Base-by-base conservation (phyloP, 768 basidiomycete genomes). In the Leccinum olivaceopallidum region DNA sequence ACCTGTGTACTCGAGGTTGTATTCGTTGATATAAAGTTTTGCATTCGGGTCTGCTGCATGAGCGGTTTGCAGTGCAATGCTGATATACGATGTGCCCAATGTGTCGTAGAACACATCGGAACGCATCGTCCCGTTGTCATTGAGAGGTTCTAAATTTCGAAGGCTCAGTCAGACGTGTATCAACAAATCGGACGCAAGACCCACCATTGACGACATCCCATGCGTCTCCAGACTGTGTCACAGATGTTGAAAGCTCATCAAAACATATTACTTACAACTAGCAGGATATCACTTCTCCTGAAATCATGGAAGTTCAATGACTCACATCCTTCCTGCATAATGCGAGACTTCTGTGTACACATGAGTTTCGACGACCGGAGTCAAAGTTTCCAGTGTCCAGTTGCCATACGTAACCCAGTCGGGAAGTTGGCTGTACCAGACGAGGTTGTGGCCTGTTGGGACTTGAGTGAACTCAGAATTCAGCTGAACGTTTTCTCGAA, bases 71-170 rank as follows among this genome's bases (percentile, higher is more conserved):
- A 87, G 77, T n/a, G 85, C 85, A 47, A 79, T 75, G 10, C 74
- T 67, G 57, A 87, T 79, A 71, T 78, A 86, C n/a, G 70, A 66
- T 6, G 77, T 73, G n/a, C 80, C 79, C 26, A 81, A 76, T 3
- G 79, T 80, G 62, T 78, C 77, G 73, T 76, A 84, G 75, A 85
- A 87, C 16, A 87, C 78, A 56, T 79, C 73, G 20, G 72, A 57
- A 48, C 85, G 80, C 71, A 76, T 84, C 9, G 82, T 84, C 20
- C 86, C 85, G 63, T 86, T 78, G 34, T 86, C 85, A 63, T 85
- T 83, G 75, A 69, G 44, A 32, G 68, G 59, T 48, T 69, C 65
- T 67, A 32, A 30, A 20, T 53, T 20, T 9, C 37, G 12, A 28
- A 39, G 20, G 36, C 30, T 37, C 9, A 14, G 8, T 56, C 22